A percentile compares a stretch with the other conserved stretches of the same genome.
These are phyloP conservation scores for Stereum hirsutum DNA, from an alignment of 1,284 basidiomycete species.

Conservation along the genomic window DNA sequence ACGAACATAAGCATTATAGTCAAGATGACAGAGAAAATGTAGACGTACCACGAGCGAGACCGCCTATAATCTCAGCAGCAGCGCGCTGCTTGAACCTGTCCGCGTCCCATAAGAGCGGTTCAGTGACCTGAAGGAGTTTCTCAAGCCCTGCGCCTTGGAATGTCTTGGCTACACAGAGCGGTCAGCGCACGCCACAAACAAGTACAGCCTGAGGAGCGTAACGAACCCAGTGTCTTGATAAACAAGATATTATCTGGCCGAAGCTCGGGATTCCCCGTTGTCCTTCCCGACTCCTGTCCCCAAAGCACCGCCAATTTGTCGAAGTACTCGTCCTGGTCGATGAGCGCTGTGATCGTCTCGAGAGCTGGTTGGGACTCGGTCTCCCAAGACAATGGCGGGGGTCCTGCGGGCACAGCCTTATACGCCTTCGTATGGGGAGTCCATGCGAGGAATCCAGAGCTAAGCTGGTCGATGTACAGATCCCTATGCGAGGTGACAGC, in stretches of 20 bases:
- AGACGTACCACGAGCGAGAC: slow-evolving; percentile 52
- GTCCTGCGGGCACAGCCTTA: slow-evolving; percentile 32
- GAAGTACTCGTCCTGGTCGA: slow-evolving; percentile 54
- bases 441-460: slow-evolving; percentile 87
- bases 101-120: slow-evolving; percentile 52
- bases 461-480: slow-evolving; percentile 69
- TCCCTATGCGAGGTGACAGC: slow-evolving; percentile 22
- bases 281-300: slow-evolving; percentile 64
- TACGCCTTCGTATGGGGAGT: slow-evolving; percentile 67
- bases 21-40: slow-evolving; percentile 3
- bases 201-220: slow-evolving; percentile 1
- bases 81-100: slow-evolving; percentile 93
- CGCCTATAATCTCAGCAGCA: slow-evolving; percentile 80
- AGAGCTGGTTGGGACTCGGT: slow-evolving; percentile 49
- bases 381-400: slow-evolving; percentile 61
- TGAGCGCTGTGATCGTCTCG: slow-evolving; percentile 40
- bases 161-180: slow-evolving; percentile 44
- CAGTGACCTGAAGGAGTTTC: slow-evolving; percentile 42
- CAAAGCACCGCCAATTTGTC: slow-evolving; percentile 48
- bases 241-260: slow-evolving; percentile 57
- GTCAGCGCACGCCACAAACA: slow-evolving; percentile 6
- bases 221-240: slow-evolving; percentile 60
- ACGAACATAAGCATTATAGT: slow-evolving; percentile 8
- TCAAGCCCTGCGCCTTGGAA: slow-evolving; percentile 50
- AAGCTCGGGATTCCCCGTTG: slow-evolving; percentile 39